Evolutionary conservation across 257 asterid species (phyloP), one percentile per base, ranked within the genome.

Genomic region (Forsythia viridissima): DNA sequence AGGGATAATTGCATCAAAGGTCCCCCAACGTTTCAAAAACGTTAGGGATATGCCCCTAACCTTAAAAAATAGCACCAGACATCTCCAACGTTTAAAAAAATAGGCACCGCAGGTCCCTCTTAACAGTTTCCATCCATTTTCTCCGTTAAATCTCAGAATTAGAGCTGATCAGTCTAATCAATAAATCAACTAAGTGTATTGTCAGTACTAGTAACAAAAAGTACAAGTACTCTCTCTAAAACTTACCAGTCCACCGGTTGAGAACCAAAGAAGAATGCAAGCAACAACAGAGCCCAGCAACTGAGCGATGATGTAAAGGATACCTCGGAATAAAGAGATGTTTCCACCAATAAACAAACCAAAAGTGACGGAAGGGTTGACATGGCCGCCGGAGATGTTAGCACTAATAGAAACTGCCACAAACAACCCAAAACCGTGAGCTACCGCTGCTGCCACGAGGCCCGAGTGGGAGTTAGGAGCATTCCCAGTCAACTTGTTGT

Each of bases 311-410:
- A 89, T 76, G 85, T 91, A 91, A 8, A 91, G 88, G 42, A 91
- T 66, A 4, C 90, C 90, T 8, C 96, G 89, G 85, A 91, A 73
- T n/a, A 91, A 79, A 8, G 89, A 82, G 72, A 91, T 86, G 80
- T 89, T 82, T 2, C 96, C 96, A 39, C 96, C 96, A 7, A 91
- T 79, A 44, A 91, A 91, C 37, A 91, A 76, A 42, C 96, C 93
- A 46, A 90, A 78, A 0, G 94, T 90, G 12, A 90, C 94, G 75
- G 94, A 92, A 6, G 94, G 94, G 82, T 90, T 90, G 46, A 90
- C 93, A 48, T 91, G 96, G 65, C 96, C 96, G 70, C 93, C 92
- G 81, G 96, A 91, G 70, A 91, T 89, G 83, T 91, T 91, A 4
- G 90, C 87, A 0, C 80, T 21, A 15, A 86, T 46, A 0, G 93